A percentile compares a stretch with the other conserved stretches of the same genome.
Conservation (phyloP, 768 basidiomycete species). For the Macrolepiota fuliginosa region DNA sequence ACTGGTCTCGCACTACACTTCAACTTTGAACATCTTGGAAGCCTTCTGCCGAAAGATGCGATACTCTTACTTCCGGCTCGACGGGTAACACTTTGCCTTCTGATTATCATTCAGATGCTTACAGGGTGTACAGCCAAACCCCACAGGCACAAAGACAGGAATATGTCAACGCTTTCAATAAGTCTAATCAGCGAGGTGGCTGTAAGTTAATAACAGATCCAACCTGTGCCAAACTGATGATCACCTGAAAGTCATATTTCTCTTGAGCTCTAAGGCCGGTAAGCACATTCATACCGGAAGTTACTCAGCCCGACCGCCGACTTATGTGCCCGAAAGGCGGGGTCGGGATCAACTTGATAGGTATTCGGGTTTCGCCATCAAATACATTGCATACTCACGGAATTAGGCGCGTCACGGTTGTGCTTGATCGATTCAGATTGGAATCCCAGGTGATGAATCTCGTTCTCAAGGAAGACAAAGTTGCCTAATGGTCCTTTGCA, state of each 20-base stretch:
- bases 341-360: conserved; percentile 90
- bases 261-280: conserved; percentile 90
- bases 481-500: conserved; percentile 23
- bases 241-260: conserved; percentile 66
- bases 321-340: conserved; percentile 51
- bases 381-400: conserved; percentile 1
- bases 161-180: conserved; percentile 88
- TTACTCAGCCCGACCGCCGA: not conserved
- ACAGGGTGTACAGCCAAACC: conserved; percentile 54
- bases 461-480: not conserved
- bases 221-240: not conserved
- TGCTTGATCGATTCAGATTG: conserved; percentile 90
- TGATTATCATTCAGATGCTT: not conserved
- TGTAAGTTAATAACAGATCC: conserved; percentile 46
- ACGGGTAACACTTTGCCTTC: conserved; percentile 55
- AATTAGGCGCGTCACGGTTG: conserved; percentile 72
- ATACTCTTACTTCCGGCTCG: conserved; percentile 82
- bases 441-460: conserved; percentile 72
- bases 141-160: conserved; percentile 77
- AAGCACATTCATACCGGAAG: conserved; percentile 2
- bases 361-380: conserved; percentile 29
- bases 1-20: conserved; percentile 94
- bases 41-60: conserved; percentile 72
- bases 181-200: conserved; percentile 61
- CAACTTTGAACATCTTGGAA: conserved; percentile 90